Percentiles rank a stretch among this genome's conserved stretches.
phyloP scores from a whole-genome alignment of 305 asterid genomes.

The Ajuga reptans region DNA sequence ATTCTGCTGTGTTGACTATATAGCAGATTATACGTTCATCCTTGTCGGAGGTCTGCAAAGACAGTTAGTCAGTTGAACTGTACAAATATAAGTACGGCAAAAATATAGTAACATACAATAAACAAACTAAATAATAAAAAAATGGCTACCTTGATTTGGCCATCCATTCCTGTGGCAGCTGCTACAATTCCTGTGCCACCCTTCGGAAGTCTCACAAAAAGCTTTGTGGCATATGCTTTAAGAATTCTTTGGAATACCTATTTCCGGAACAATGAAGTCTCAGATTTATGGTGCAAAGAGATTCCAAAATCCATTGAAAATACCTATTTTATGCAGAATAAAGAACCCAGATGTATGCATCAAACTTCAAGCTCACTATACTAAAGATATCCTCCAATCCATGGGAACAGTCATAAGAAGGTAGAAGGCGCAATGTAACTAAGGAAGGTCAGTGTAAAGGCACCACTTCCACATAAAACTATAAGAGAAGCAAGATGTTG shows the following conservation, averaged over 20 bases:
- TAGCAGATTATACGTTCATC: constrained; percentile 86
- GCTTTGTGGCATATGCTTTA: constrained; percentile 90
- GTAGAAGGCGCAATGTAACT: background rate
- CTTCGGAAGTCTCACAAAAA: constrained; percentile 79
- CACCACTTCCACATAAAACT: background rate
- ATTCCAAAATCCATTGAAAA: background rate
- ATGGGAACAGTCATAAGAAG: constrained; percentile 7
- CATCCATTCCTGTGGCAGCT: constrained; percentile 99
- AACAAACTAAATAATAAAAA: constrained; percentile 8
- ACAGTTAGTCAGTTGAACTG: constrained; percentile 14
- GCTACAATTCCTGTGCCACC: constrained; percentile 99
- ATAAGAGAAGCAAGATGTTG: background rate
- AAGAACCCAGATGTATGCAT: constrained; percentile 1
- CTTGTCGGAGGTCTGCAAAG: constrained; percentile 77
- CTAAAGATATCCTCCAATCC: background rate
- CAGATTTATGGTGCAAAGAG: background rate
- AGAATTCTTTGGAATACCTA: constrained; percentile 91
- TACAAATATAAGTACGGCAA: background rate
- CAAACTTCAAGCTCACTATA: background rate
- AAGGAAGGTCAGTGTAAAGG: background rate
- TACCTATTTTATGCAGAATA: background rate
- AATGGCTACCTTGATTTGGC: constrained; percentile 73
- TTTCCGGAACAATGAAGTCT: constrained; percentile 28
- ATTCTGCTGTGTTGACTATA: constrained; percentile 90
- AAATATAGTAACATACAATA: background rate